Evolutionary conservation across 352 stramenopile genomes (phyloP).

Genomic region (Pythium utonaiense): DNA sequence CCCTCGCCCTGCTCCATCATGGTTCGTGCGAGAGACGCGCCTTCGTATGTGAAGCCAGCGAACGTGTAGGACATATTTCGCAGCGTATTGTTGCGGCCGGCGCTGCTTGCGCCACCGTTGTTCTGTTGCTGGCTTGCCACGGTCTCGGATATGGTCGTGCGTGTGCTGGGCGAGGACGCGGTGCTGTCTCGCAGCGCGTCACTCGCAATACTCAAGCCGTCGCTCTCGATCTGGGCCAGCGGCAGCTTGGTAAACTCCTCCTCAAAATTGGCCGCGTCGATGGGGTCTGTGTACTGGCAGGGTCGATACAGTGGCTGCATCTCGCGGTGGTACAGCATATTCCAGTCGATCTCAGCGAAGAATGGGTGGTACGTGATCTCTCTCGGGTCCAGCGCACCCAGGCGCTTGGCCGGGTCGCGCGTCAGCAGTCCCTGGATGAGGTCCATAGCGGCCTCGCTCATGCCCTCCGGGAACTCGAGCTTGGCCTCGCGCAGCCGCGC

Average conservation of each 20-base stretch:
- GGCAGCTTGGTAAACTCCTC: conserved; percentile 82
- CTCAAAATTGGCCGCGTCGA: conserved; percentile 83
- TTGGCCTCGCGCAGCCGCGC: conserved; percentile 56
- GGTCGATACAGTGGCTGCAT: conserved; percentile 77
- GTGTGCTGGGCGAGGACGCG: conserved; percentile 11
- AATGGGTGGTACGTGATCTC: conserved; percentile 84
- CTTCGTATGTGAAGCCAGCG: conserved; percentile 80
- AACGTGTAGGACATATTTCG: conserved; percentile 86
- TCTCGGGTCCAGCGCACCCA: conserved; percentile 81
- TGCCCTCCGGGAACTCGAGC: conserved; percentile 70
- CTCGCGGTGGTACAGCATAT: conserved; percentile 69
- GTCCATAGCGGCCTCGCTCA: conserved; percentile 67
- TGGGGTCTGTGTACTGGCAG: conserved; percentile 79
- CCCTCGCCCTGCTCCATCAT: conserved; percentile 15
- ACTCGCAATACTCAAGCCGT: conserved; percentile 56
- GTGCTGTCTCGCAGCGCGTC: conserved; percentile 29
- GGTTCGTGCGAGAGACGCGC: conserved; percentile 33
- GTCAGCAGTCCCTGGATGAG: conserved; percentile 87
- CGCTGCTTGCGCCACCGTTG: conserved; percentile 31
- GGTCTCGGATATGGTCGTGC: conserved; percentile 19
- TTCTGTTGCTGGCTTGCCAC: conserved; percentile 5
- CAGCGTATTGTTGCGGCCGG: conserved; percentile 54
- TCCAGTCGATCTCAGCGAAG: conserved; percentile 82
- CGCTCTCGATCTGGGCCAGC: conserved; percentile 61
- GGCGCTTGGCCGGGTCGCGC: conserved; percentile 88